phyloP scores from a whole-genome alignment of 805 yeast genomes.

The Lipomyces japonicus region DNA sequence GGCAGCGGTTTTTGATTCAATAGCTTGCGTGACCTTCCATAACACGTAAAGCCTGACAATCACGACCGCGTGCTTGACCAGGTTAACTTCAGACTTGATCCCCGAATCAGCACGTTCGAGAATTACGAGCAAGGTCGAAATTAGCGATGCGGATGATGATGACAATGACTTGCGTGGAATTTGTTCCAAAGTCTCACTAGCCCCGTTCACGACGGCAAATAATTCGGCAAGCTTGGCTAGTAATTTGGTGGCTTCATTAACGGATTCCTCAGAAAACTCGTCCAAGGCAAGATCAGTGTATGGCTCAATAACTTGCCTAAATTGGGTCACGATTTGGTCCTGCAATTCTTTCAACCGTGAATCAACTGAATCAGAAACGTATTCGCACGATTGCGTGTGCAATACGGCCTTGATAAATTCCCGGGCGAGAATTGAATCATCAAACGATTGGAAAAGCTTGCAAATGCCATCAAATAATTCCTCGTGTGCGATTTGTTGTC shows the following conservation, averaged over 20 bases:
- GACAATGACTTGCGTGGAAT: conserved; percentile 3
- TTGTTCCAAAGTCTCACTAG: conserved; percentile 7
- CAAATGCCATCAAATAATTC: conserved; percentile 31
- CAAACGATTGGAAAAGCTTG: conserved; percentile 8
- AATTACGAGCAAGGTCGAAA: neutral
- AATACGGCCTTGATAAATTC: conserved; percentile 12
- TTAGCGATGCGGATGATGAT: conserved; percentile 1
- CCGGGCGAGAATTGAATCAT: conserved; percentile 6
- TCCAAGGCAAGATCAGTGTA: conserved; percentile 7
- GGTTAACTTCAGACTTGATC: neutral
- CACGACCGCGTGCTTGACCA: conserved; percentile 2
- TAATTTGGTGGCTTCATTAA: neutral
- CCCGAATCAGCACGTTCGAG: conserved; percentile 4
- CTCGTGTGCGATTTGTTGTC: conserved; percentile 27
- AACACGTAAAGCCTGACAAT: conserved; percentile 12
- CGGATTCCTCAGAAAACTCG: conserved; percentile 1
- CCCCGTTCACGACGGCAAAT: conserved; percentile 6
- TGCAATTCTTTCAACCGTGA: conserved; percentile 11
- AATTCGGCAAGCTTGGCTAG: conserved; percentile 6
- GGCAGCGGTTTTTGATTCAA: conserved; percentile 5
- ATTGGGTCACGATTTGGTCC: conserved; percentile 6
- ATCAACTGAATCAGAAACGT: conserved; percentile 14
- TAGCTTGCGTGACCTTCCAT: conserved; percentile 18
- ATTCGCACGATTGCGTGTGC: conserved; percentile 15
- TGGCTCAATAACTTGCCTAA: neutral